Conservation (phyloP, 768 basidiomycete species). For the Lactarius tabidus region DNA sequence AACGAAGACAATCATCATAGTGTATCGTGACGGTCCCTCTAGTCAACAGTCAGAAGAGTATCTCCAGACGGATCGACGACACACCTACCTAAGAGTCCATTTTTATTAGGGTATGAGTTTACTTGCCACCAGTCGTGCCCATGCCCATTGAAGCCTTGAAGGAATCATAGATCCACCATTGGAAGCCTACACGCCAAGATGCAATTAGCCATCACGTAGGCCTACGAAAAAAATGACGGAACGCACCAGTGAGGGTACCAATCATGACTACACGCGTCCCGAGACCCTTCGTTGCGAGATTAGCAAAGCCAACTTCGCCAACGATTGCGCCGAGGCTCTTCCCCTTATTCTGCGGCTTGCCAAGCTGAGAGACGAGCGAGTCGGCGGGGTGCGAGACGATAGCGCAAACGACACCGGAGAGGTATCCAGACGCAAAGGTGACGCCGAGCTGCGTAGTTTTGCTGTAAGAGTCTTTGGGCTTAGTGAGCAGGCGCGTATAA, state of each 20-base stretch:
- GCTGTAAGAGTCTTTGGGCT: slow-evolving; percentile 72
- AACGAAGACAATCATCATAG: slow-evolving; percentile 3
- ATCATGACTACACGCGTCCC: slow-evolving; percentile 87
- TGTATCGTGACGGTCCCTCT: slow-evolving; percentile 15
- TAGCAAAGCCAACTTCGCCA: slow-evolving; percentile 59
- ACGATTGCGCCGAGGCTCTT: slow-evolving; percentile 70
- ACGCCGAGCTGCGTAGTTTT: slow-evolving; percentile 84
- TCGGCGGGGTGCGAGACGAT: slow-evolving; percentile 96
- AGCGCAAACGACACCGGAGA: slow-evolving; percentile 94
- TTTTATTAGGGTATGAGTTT: slow-evolving; percentile 31
- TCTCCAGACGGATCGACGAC: neutral
- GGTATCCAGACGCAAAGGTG: slow-evolving; percentile 88
- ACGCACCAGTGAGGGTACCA: slow-evolving; percentile 31
- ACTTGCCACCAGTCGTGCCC: slow-evolving; percentile 87
- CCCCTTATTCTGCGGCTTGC: slow-evolving; percentile 83
- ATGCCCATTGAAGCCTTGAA: slow-evolving; percentile 84
- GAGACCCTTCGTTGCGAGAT: slow-evolving; percentile 80
- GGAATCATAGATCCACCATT: slow-evolving; percentile 92
- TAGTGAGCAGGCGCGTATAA: slow-evolving; percentile 82
- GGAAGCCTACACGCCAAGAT: slow-evolving; percentile 63
- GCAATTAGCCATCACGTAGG: slow-evolving; percentile 7
- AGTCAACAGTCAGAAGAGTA: neutral
- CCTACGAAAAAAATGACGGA: neutral
- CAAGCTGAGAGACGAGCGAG: slow-evolving; percentile 88
- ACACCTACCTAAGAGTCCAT: neutral